Conservation (phyloP, 345 rosid species). For the Microthlaspi erraticum region DNA sequence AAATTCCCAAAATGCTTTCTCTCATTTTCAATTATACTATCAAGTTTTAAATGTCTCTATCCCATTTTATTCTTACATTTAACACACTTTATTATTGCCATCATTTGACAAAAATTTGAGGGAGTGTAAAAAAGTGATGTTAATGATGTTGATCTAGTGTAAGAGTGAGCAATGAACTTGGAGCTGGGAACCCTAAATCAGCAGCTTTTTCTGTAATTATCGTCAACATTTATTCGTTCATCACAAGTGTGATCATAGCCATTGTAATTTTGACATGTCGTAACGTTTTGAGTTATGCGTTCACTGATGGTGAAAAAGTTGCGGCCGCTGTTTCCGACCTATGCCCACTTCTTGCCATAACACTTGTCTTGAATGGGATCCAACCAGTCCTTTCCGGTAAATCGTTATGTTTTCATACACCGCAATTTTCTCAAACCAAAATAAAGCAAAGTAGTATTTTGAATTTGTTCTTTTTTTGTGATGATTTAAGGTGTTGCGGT, state of each 20-base stretch:
- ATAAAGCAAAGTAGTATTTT: neutral
- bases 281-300: slow-evolving; percentile 58
- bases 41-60: too few relatives aligned
- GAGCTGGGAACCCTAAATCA: slow-evolving; percentile 74
- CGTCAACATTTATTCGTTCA: slow-evolving; percentile 53
- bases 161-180: slow-evolving; percentile 82
- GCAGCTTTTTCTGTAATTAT: slow-evolving; percentile 66
- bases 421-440: neutral
- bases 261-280: slow-evolving; percentile 45
- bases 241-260: slow-evolving; percentile 52
- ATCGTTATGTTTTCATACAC: neutral
- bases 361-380: slow-evolving; percentile 68
- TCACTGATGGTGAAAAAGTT: slow-evolving; percentile 67
- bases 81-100: too few relatives aligned
- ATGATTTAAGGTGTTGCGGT: slow-evolving; percentile 66
- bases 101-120: too few relatives aligned
- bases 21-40: neutral
- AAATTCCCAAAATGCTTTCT: neutral
- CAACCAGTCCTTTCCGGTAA: slow-evolving; percentile 78
- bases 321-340: slow-evolving; percentile 73
- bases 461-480: neutral
- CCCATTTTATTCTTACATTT: too few relatives aligned
- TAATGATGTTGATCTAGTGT: slow-evolving; percentile 51
- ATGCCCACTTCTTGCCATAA: slow-evolving; percentile 64
- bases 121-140: neutral